Base-by-base conservation (phyloP, 2,329 filamentous ascomycete species). In the Alternaria infectoria region DNA sequence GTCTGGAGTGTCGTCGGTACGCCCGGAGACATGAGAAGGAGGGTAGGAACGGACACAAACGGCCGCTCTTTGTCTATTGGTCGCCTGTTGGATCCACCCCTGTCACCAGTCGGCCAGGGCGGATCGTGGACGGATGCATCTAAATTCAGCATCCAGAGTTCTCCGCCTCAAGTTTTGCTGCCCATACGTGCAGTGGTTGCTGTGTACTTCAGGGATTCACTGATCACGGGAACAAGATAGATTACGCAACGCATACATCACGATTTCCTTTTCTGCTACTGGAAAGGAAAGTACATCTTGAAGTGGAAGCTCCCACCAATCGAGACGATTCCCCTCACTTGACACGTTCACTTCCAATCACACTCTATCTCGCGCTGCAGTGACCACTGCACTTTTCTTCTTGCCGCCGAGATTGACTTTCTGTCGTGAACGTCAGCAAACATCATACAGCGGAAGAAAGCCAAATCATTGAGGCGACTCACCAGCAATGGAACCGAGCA, bases 111-210 rank as follows among this genome's bases (percentile, higher is more conserved):
- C 36, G 4, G 36, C n/a, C 36, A 40, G n/a, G n/a, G 9, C 36
- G 36, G 36, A 40, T 40, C 36, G n/a, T 11, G 9, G 36, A n/a
- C 9, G 36, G 15, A 17, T 11, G 5, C 36, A 40, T 40, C 36
- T 6, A 1, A 0, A 11, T n/a, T 7, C 45, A 26, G n/a, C 3
- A 25, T 26, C 21, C 3, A 6, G 3, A 47, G 2, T 1, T 9
- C 21, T 46, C 6, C 36, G n/a, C 15, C 36, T 17, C 8, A 3
- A 1, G 3, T 5, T 3, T 11, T 11, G 36, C n/a, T 40, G 9
- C 15, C n/a, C 9, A 11, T 17, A 17, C 1, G 9, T 40, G 36
- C 8, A 17, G 15, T 36, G 4, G 4, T 0, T n/a, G 32, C 15
- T 5, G 3, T 36, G 4, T 36, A 36, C 0, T 36, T 36, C 13